Evolutionary conservation across 257 asterid species (phyloP).

Genomic region (Jasminum sambac): DNA sequence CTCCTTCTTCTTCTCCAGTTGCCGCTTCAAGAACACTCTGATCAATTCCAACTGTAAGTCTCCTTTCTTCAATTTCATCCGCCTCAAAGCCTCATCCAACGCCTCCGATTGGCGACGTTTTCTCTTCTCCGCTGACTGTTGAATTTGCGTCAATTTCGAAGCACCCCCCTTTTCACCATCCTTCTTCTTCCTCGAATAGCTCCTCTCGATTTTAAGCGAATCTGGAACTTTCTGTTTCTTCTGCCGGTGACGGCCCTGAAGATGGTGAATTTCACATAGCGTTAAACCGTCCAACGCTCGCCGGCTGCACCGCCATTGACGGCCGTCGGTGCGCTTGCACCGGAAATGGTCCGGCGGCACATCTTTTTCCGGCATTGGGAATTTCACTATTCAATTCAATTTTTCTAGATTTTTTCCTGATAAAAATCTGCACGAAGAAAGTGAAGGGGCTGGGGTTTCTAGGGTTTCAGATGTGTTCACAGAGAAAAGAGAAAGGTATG

Average conservation of each 20-base stretch:
- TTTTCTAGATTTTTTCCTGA: background rate
- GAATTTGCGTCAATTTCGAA: conserved; percentile 35
- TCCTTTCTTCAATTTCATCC: conserved; percentile 77
- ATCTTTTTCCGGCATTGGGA: conserved; percentile 44
- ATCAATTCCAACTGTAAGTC: conserved; percentile 88
- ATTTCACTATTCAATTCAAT: background rate
- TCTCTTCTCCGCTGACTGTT: conserved; percentile 36
- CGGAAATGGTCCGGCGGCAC: conserved; percentile 83
- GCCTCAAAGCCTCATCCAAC: conserved; percentile 80
- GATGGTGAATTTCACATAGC: conserved; percentile 87
- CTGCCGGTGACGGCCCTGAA: conserved; percentile 84
- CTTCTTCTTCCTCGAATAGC: conserved; percentile 36
- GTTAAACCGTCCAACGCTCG: conserved; percentile 74
- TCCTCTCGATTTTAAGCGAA: conserved; percentile 77
- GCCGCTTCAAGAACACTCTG: conserved; percentile 75
- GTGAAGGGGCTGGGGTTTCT: conserved; percentile 16
- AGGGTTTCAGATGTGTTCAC: conserved; percentile 45
- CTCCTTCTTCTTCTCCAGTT: conserved; percentile 81
- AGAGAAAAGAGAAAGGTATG: conserved; percentile 6
- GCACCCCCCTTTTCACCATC: conserved; percentile 43
- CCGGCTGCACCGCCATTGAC: conserved; percentile 95
- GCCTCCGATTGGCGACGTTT: conserved; percentile 62
- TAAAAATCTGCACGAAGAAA: background rate
- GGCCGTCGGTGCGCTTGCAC: conserved; percentile 96
- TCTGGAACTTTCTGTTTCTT: conserved; percentile 85